Conservation (phyloP, 805 yeast species). For the Kuraishia borneana region DNA sequence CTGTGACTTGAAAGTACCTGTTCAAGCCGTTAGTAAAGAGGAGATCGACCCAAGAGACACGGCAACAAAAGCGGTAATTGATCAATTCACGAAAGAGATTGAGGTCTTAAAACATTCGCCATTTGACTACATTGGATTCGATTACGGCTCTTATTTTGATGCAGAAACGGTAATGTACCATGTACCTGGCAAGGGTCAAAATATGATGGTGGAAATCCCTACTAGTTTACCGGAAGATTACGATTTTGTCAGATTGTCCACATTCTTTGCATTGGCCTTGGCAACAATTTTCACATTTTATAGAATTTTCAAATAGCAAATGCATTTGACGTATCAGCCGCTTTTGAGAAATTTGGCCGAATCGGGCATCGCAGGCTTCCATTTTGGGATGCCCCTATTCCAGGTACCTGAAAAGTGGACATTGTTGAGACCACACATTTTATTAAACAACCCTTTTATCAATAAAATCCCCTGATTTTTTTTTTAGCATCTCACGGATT, state of each 20-base stretch:
- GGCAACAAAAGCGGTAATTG: not conserved
- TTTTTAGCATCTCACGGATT: too few species aligned
- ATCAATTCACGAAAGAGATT: slow-evolving; percentile 1
- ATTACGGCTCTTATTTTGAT: slow-evolving; percentile 3
- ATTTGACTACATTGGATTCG: slow-evolving; percentile 1
- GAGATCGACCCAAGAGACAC: not conserved
- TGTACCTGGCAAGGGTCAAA: not conserved
- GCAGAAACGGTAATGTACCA: slow-evolving; percentile 5
- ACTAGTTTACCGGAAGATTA: not conserved
- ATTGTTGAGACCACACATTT: too few species aligned
- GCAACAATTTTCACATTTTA: too few species aligned
- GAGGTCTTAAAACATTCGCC: slow-evolving; percentile 1
- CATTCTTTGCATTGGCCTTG: not conserved
- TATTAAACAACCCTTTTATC: too few species aligned
- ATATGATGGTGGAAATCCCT: not conserved
- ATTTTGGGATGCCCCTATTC: too few species aligned
- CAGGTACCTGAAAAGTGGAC: too few species aligned
- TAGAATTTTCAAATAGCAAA: too few species aligned
- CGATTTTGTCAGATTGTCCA: not conserved
- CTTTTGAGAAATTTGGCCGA: too few species aligned
- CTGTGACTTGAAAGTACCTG: not conserved
- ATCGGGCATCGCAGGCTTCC: too few species aligned
- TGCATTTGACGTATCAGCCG: too few species aligned
- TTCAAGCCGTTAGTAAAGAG: not conserved
- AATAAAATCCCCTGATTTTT: too few species aligned